These are phyloP conservation scores for Ganoderma meredithae DNA, from an alignment of 1,284 basidiomycete species.

Conservation along the genomic window DNA sequence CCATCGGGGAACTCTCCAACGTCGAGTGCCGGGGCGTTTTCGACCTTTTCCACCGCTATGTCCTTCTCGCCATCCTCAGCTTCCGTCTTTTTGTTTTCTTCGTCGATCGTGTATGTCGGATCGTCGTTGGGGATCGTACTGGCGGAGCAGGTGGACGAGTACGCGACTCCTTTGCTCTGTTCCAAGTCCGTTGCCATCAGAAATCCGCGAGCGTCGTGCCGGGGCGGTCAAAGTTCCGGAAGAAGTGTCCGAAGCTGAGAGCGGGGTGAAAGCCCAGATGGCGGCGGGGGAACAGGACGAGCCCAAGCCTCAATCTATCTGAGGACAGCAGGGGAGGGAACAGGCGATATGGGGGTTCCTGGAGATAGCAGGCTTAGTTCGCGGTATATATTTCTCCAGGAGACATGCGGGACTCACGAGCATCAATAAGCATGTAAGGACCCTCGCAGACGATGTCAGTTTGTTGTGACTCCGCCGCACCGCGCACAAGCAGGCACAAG, in stretches of 20 bases:
- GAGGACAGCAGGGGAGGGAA: not conserved
- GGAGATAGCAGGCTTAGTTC: not conserved
- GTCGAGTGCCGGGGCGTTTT: not conserved
- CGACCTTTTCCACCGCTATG: not conserved
- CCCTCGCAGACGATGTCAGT: not conserved
- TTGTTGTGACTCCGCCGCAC: not conserved
- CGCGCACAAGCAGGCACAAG: too few species aligned
- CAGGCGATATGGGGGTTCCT: not conserved
- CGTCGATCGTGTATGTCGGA: not conserved
- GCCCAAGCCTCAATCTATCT: not conserved
- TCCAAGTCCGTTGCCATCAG: slow-evolving; percentile 6
- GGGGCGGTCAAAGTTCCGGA: not conserved
- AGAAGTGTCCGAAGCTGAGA: not conserved
- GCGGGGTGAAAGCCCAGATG: not conserved
- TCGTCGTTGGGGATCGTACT: slow-evolving; percentile 9
- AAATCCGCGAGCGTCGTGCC: not conserved
- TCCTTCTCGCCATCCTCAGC: slow-evolving; percentile 6
- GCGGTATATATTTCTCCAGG: not conserved
- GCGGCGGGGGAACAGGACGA: not conserved
- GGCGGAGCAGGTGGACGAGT: slow-evolving; percentile 14
- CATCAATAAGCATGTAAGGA: not conserved
- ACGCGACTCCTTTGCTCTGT: not conserved
- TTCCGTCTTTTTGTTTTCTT: not conserved
- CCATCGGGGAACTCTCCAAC: slow-evolving; percentile 44
- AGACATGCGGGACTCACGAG: not conserved